Evolutionary conservation across 805 yeast species (phyloP), one percentile per base, ranked within the genome.

Genomic region (Ogataea zsoltii): DNA sequence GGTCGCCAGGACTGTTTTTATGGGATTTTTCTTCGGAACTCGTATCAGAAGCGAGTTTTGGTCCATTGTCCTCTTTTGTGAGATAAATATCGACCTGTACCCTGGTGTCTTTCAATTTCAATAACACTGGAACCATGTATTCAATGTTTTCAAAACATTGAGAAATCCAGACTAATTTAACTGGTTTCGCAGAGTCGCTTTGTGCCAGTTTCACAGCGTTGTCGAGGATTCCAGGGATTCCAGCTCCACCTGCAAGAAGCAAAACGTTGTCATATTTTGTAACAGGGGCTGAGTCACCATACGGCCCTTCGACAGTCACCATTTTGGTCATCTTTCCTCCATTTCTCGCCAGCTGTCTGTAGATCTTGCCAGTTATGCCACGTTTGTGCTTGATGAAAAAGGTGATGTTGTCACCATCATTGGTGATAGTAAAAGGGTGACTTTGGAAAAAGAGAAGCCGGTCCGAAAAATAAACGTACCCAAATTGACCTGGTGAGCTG

Each of bases 181-280:
- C 63, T 5, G 42, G 46, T 15, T 61, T 60, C 11, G 6, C 15
- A 19, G 51, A 26, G 12, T 52, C 51, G 30, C 50, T 62, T 21
- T 57, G 55, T 3, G 71, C 71, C 12, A 57, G 43, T 4, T 44
- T 35, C 2, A 37, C 12, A 1, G 71, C 74, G 51, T 73, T 74
- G 18, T 72, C 69, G 38, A 66, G 63, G 17, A 74, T 65, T 19
- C 79, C 85, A 0, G 91, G 83, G 38, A 82, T 69, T 36, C 92
- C 92, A 40, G 78, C 75, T 16, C 92, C 92, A 36, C 88, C 90
- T 4, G 89, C 84, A 21, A 84, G 48, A 36, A 82, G 70, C 6
- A 82, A 63, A 4, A 77, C 71, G 43, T 74, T 72, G 33, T 78
- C 74, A 51, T 75, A 82, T 39, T 68, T 66, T 17, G 65, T 65